Conservation (phyloP, 2,329 filamentous ascomycete genomes). For the Alternaria solani region DNA sequence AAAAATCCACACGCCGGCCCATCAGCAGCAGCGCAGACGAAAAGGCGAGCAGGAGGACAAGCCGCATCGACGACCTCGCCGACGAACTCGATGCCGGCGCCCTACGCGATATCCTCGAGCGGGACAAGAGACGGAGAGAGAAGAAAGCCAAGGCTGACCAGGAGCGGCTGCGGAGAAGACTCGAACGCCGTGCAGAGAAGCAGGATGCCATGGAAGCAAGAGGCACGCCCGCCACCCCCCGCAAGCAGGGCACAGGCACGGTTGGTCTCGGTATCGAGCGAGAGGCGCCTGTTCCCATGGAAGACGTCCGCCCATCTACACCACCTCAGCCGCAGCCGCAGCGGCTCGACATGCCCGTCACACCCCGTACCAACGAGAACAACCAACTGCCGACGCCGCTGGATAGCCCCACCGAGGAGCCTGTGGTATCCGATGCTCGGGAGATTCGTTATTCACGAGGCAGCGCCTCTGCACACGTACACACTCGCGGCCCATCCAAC, state of each 20-base stretch:
- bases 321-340: conserved; percentile 31
- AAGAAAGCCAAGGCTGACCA: conserved; percentile 74
- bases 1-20: conserved; percentile 59
- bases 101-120: conserved; percentile 86
- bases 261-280: conserved; percentile 65
- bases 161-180: conserved; percentile 69
- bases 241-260: conserved; percentile 52
- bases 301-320: conserved; percentile 56
- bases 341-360: conserved; percentile 27
- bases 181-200: conserved; percentile 72
- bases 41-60: conserved; percentile 66
- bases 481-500: conserved; percentile 59
- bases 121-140: conserved; percentile 82
- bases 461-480: conserved; percentile 57
- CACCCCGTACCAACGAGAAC: conserved; percentile 30
- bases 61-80: conserved; percentile 72
- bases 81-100: conserved; percentile 86
- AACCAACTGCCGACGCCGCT: conserved; percentile 48
- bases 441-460: conserved; percentile 59
- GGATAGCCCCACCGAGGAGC: conserved; percentile 56
- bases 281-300: conserved; percentile 65
- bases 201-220: conserved; percentile 65
- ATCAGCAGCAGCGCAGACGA: conserved; percentile 56
- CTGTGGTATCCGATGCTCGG: conserved; percentile 59
- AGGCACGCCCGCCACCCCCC: conserved; percentile 64